Evolutionary conservation across 257 asterid genomes (phyloP), one percentile per base, ranked within the genome.

Genomic region (Solanum piurae): DNA sequence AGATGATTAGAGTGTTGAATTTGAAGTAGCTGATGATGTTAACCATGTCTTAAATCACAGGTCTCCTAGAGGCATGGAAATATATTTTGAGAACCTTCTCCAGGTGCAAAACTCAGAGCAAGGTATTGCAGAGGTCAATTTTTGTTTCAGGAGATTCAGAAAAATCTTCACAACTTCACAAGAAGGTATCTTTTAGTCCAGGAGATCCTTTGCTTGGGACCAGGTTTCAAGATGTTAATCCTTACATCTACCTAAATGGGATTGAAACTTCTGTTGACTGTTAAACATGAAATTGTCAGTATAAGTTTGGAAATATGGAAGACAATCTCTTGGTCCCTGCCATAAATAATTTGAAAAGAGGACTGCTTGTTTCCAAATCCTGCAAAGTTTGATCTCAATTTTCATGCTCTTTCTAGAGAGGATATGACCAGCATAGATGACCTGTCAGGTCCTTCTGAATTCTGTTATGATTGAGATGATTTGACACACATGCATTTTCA

Each of bases 1-100:
- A 64, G 82, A 83, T 90, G 89, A 90, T 91, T 90, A 87, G 71
- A 83, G 82, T 86, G 73, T 31, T 86, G 86, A 74, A 69, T 74
- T 62, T 40, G 46, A 40, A 40, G 46, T 40, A 40, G 46, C 46
- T 40, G 46, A 10, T 40, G 46, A 40, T 3, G 46, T 89, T 16
- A 86, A 89, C 87, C 89, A 82, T 77, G 82, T 83, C 4, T 62
- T 80, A 83, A 75, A 86, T 84, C 93, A 89, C 86, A 89, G 42
- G 42, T 88, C 91, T 90, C 58, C 88, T 72, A 86, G 79, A 87
- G 66, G 46, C 44, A 73, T 88, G 64, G 89, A 73, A 72, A 58
- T 91, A 91, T 88, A 86, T 76, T 83, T 87, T 87, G 91, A 89
- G 75, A 80, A 88, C n/a, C 82, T 90, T 91, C 89, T 93, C 94